Percentiles rank a stretch among this genome's conserved stretches.
These are phyloP conservation scores for Neurospora terricola DNA, from an alignment of 495 filamentous ascomycete species.

Conservation along the genomic window DNA sequence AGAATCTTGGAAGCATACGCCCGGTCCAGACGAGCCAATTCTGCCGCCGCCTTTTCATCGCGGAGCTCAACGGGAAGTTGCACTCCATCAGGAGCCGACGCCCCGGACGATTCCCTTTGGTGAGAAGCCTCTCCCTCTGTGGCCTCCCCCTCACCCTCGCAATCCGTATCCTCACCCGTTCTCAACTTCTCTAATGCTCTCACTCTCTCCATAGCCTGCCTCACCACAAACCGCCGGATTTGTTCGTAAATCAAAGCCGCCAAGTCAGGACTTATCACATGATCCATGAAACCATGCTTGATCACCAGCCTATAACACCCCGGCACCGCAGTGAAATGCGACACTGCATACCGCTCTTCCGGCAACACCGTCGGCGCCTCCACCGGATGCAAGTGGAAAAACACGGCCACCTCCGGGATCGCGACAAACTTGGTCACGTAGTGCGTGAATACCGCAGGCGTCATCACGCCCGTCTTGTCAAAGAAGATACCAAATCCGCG, in stretches of 20 bases:
- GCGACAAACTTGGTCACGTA: slow-evolving; percentile 54
- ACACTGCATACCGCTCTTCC: slow-evolving; percentile 31
- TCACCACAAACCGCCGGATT: slow-evolving; percentile 42
- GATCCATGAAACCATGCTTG: slow-evolving; percentile 62
- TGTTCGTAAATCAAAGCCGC: slow-evolving; percentile 50
- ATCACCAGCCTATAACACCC: slow-evolving; percentile 57
- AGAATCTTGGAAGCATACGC: slow-evolving; percentile 53
- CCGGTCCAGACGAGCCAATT: slow-evolving; percentile 41
- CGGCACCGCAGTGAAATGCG: slow-evolving; percentile 32
- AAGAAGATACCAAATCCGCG: slow-evolving; percentile 55
- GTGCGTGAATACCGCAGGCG: slow-evolving; percentile 52
- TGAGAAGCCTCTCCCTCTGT: slow-evolving; percentile 1
- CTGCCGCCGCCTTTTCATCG: slow-evolving; percentile 28
- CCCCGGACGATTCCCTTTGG: neutral
- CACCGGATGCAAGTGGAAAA: slow-evolving; percentile 54
- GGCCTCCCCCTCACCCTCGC: neutral
- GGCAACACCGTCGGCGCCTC: slow-evolving; percentile 38
- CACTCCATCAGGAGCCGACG: neutral
- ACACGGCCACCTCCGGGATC: slow-evolving; percentile 46
- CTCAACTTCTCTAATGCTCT: slow-evolving; percentile 4
- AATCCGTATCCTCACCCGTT: neutral
- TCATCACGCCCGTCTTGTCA: slow-evolving; percentile 48
- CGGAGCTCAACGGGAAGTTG: slow-evolving; percentile 19
- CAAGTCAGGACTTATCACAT: slow-evolving; percentile 53
- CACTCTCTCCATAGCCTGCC: slow-evolving; percentile 17